Evolutionary conservation across 2,329 filamentous ascomycete species (phyloP), one percentile per base, ranked within the genome.

Genomic region (Lachnellula cervina): DNA sequence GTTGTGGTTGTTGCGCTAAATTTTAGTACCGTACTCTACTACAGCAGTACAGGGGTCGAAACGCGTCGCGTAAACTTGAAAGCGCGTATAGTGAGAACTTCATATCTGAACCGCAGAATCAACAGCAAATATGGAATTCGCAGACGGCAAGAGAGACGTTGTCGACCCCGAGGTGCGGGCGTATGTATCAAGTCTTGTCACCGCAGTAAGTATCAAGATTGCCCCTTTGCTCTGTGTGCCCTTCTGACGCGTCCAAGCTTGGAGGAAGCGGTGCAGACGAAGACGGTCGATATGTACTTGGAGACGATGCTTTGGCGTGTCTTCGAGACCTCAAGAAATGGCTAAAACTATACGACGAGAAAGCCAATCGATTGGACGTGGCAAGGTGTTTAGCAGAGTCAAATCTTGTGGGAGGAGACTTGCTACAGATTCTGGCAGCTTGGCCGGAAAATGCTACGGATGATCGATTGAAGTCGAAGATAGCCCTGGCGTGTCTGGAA

Each of bases 281-380:
- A 66, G 86, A 91, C 68, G 89, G 89, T 55, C 81, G 81, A 68
- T 99, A 99, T 71, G 81, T 90, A 44, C 84, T 97, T 37, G 94
- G 94, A 72, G 93, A 97, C 72, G 93, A 97, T 69, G 93, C 92
- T 13, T 78, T 96, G 58, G 89, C 94, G 56, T 94, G 92, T 68
- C 78, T 99, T 55, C 91, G 93, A 60, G 94, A 99, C 73, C 80
- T 99, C 53, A 93, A 94, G 69, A 87, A 88, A 82, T 99, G 94
- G 94, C 81, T 99, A 63, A 91, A 90, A 64, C 84, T 96, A 60
- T 94, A 94, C 77, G 92, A 97, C 71, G 89, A 96, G 70, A 95
- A 95, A 71, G 84, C 87, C 62, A 95, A 96, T 70, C 87, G 93
- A 63, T 88, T 96, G 79, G 94, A 99, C 69, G 94, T 99, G 57